Base-by-base conservation (phyloP, 495 filamentous ascomycete species). In the Filosporella fistucella region DNA sequence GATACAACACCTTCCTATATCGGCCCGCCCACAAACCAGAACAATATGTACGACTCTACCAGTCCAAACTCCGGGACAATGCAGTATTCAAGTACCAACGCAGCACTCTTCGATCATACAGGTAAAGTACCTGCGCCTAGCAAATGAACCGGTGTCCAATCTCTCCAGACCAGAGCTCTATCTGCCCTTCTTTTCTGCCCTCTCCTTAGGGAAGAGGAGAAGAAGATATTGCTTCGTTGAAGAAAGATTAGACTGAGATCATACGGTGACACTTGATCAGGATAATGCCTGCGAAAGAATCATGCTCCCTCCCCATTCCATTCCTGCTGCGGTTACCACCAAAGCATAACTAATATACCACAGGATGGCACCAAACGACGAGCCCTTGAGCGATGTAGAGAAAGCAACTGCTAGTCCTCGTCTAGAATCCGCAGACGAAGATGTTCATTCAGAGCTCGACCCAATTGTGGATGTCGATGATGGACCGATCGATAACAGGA, bases 251-350 rank as follows among this genome's bases (percentile, higher is more conserved):
- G 45, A 77, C 87, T 91, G 88, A 91, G 85, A 93, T 81, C 77
- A 91, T 83, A 93, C 88, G 87, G 88, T 82, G 68, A 60, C 39
- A 94, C 88, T 91, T 93, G 88, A 91, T 91, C 88, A 89, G 85
- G 88, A 89, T 89, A 91, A 91, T 91, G 84, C 88, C 85, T 89
- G 88, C 88, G 88, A 87, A 89, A 91, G 86, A 85, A 90, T 87
- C 86, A 40, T 49, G 37, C 37, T 41, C 22, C 37, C 46, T 29
- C 13, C 23, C 18, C 25, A 26, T 14, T 33, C 37, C 18, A 77
- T 47, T n/a, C 26, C 25, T 24, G 23, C 22, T 40, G 9, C 24
- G 8, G 36, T 9, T n/a, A 39, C 13, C 16, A 29, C 9, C 18
- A 20, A 35, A 48, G 28, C 51, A n/a, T n/a, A n/a, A n/a, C 48